These are phyloP conservation scores for Aspergillus fumigatiaffinis DNA, from an alignment of 2,329 filamentous ascomycete species.

Conservation along the genomic window DNA sequence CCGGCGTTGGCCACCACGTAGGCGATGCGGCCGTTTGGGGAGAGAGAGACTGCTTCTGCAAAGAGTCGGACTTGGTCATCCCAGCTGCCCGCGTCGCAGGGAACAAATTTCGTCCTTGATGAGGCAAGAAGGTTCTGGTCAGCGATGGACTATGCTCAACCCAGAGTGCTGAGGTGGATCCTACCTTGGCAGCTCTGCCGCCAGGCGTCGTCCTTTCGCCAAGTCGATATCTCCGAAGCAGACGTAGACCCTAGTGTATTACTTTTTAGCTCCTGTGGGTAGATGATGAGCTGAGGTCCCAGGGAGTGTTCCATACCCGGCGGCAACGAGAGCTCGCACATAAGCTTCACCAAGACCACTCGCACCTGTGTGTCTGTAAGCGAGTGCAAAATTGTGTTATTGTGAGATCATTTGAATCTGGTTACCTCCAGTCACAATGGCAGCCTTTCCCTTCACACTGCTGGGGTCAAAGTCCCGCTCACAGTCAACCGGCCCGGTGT, in stretches of 20 bases:
- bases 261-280: no score
- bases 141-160: not conserved
- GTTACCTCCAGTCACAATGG: no score
- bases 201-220: constrained; percentile 17
- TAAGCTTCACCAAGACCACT: no score
- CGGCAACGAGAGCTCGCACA: no score
- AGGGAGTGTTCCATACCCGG: no score
- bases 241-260: constrained; percentile 3
- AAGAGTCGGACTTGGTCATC: constrained; percentile 30
- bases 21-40: constrained; percentile 22
- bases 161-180: not conserved
- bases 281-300: no score
- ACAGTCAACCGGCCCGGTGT: no score
- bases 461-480: no score
- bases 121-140: not conserved
- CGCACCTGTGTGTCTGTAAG: no score
- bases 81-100: constrained; percentile 29
- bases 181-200: constrained; percentile 18
- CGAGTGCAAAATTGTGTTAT: no score
- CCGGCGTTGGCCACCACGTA: constrained; percentile 34
- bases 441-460: no score
- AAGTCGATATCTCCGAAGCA: constrained; percentile 20
- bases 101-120: constrained; percentile 23
- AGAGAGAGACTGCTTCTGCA: constrained; percentile 20
- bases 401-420: no score